phyloP scores from a whole-genome alignment of 1,284 basidiomycete genomes.

The Schizophyllum commune region DNA sequence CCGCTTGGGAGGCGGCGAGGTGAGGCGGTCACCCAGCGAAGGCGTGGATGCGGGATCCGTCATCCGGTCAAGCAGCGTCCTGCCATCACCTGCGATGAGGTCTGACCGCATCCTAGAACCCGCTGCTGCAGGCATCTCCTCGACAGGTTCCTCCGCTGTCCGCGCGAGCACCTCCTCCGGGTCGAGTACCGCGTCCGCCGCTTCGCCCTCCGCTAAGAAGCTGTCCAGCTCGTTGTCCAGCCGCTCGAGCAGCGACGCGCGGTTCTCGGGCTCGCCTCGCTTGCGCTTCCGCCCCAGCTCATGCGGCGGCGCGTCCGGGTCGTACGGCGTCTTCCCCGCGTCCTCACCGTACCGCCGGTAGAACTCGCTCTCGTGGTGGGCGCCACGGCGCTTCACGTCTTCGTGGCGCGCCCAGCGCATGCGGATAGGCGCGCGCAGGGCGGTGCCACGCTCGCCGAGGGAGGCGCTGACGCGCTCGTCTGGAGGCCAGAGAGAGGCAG shows the following conservation, averaged over 20 bases:
- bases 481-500: slow-evolving; percentile 66
- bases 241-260: slow-evolving; percentile 25
- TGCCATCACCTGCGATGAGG: slow-evolving; percentile 40
- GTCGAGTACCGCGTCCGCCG: slow-evolving; percentile 16
- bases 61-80: slow-evolving; percentile 49
- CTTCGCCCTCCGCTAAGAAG: slow-evolving; percentile 44
- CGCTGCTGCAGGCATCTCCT: slow-evolving; percentile 32
- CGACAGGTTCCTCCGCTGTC: slow-evolving; percentile 13
- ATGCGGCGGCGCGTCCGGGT: slow-evolving; percentile 17
- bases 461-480: slow-evolving; percentile 65
- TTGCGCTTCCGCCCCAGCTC: slow-evolving; percentile 26
- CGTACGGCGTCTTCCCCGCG: slow-evolving; percentile 52
- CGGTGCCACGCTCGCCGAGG: slow-evolving; percentile 44
- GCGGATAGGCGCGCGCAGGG: slow-evolving; percentile 50
- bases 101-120: slow-evolving; percentile 62
- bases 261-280: slow-evolving; percentile 19
- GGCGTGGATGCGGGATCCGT: slow-evolving; percentile 25
- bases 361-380: slow-evolving; percentile 61
- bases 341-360: slow-evolving; percentile 62
- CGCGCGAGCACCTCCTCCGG: slow-evolving; percentile 2
- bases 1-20: slow-evolving; percentile 34
- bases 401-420: slow-evolving; percentile 65
- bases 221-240: slow-evolving; percentile 59
- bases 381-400: slow-evolving; percentile 70
- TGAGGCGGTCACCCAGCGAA: slow-evolving; percentile 35